phyloP scores from a whole-genome alignment of 441 rosid genomes.

The Daphne laureola region DNA sequence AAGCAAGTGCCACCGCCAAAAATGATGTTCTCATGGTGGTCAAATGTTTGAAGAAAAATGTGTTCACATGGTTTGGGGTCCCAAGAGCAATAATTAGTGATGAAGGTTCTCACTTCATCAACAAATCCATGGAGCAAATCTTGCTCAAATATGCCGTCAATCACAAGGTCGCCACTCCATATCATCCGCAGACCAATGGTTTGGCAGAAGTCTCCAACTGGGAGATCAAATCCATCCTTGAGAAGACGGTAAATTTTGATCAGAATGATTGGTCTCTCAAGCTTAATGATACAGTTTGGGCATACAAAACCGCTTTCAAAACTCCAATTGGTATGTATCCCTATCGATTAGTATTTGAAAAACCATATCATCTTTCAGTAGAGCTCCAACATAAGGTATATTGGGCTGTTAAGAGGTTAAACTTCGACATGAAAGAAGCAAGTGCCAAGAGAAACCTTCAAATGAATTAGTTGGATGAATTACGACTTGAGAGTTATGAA shows the following conservation, averaged over 20 bases:
- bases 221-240: not conserved
- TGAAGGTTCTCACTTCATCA: not conserved
- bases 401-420: no score
- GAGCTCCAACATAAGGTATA: no score
- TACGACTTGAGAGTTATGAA: no score
- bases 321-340: no score
- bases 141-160: not conserved
- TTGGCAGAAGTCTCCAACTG: not conserved
- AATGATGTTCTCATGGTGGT: not conserved
- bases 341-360: no score
- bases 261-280: not conserved
- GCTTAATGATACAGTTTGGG: no score
- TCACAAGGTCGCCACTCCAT: not conserved
- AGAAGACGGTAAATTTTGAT: not conserved
- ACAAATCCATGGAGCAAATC: not conserved
- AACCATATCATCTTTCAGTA: no score
- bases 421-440: no score
- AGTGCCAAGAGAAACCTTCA: no score
- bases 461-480: no score
- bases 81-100: not conserved
- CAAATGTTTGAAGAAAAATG: not conserved
- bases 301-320: no score
- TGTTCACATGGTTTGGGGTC: not conserved
- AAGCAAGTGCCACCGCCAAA: not conserved
- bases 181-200: no score